Conservation (phyloP, 2,329 filamentous ascomycete genomes). For the Triangularia verruculosa region DNA sequence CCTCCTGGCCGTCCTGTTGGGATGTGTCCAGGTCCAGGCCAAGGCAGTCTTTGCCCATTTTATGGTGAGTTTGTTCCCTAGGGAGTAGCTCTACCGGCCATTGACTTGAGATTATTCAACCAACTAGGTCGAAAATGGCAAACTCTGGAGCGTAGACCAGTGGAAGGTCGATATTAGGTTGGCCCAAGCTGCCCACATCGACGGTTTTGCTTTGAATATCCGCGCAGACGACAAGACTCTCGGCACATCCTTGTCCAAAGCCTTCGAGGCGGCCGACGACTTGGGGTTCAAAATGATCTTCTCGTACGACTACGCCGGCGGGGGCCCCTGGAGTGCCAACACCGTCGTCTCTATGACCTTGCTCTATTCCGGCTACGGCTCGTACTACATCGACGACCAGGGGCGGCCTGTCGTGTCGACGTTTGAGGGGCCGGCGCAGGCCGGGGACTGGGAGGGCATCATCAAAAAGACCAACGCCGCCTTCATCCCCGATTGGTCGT, state of each 20-base stretch:
- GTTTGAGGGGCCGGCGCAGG: slow-evolving; percentile 46
- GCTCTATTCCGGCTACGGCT: background rate
- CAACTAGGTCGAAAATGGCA: background rate
- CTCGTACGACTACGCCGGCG: background rate
- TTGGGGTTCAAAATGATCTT: background rate
- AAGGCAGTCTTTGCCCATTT: background rate
- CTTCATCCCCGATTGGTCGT: slow-evolving; percentile 49
- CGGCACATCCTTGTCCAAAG: background rate
- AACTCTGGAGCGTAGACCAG: background rate
- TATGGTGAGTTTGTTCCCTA: background rate
- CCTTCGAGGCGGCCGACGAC: background rate
- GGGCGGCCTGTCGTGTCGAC: slow-evolving; percentile 47
- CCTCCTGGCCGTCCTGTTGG: too few species aligned
- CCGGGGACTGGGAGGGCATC: slow-evolving; percentile 44
- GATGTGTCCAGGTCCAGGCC: background rate
- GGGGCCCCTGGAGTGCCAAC: background rate
- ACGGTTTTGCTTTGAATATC: background rate
- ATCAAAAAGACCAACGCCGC: slow-evolving; percentile 33
- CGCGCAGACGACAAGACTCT: background rate
- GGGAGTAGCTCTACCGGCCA: too few species aligned
- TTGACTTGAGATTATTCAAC: too few species aligned
- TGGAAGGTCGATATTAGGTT: background rate
- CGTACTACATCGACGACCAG: slow-evolving; percentile 6
- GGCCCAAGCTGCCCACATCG: background rate
- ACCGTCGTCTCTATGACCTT: background rate